Evolutionary conservation across 305 asterid genomes (phyloP).

Genomic region (Rubia balearica): DNA sequence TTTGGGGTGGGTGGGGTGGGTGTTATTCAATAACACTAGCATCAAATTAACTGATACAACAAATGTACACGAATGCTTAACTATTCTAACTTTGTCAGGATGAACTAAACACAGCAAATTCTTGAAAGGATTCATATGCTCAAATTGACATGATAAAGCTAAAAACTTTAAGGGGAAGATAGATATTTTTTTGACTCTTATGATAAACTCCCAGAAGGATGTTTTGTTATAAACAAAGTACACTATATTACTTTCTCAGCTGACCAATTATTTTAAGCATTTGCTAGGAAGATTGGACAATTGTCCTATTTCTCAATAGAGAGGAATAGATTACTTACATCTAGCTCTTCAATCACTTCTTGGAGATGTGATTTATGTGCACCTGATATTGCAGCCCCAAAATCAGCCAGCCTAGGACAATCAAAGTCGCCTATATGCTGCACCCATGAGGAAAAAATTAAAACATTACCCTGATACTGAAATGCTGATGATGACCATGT

Average conservation of each 20-base stretch:
- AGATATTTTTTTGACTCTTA: background rate
- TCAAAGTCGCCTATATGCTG: conserved; percentile 98
- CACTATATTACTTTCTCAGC: background rate
- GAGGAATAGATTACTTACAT: conserved; percentile 48
- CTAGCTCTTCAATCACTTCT: conserved; percentile 98
- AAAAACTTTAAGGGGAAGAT: background rate
- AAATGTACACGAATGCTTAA: background rate
- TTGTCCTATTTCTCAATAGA: background rate
- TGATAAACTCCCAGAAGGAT: background rate
- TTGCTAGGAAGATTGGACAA: conserved; percentile 3
- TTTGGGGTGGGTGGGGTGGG: background rate
- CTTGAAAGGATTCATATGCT: conserved; percentile 1
- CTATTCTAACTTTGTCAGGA: background rate
- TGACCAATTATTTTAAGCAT: background rate
- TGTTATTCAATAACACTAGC: background rate
- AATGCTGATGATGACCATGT: background rate
- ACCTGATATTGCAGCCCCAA: conserved; percentile 99
- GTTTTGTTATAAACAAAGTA: background rate
- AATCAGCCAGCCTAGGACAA: conserved; percentile 95
- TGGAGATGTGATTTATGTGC: conserved; percentile 83
- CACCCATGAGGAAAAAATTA: conserved; percentile 26
- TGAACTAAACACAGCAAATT: background rate
- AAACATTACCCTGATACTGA: conserved; percentile 12
- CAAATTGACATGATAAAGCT: background rate
- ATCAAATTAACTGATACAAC: background rate